These are phyloP conservation scores for Arthrobotrys megalospora DNA, from an alignment of 2,329 filamentous ascomycete species.

Conservation along the genomic window DNA sequence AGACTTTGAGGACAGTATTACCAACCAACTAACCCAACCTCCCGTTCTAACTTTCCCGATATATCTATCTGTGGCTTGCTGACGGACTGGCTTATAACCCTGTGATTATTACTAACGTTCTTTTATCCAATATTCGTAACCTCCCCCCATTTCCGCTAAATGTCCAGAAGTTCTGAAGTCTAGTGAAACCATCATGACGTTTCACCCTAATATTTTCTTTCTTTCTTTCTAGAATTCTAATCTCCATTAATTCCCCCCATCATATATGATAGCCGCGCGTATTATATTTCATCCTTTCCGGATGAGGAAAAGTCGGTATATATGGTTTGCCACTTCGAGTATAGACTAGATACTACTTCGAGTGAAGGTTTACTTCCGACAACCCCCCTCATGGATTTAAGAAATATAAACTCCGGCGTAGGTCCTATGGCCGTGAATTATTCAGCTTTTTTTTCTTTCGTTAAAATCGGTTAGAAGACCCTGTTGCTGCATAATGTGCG, in stretches of 20 bases:
- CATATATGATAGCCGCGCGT: too few species aligned
- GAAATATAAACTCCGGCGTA: constrained; percentile 9
- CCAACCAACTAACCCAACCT: background rate
- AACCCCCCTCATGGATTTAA: background rate
- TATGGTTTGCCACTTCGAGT: background rate
- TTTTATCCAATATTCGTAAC: background rate
- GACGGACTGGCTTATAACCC: background rate
- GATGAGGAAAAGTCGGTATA: background rate
- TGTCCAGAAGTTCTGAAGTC: background rate
- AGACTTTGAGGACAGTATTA: background rate
- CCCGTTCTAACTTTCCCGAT: background rate
- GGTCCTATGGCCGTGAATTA: constrained; percentile 45
- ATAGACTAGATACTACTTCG: background rate
- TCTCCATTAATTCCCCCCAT: constrained; percentile 21
- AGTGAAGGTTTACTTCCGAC: background rate
- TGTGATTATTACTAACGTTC: background rate
- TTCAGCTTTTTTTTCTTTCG: background rate
- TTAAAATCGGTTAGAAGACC: too few species aligned
- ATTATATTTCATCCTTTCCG: background rate
- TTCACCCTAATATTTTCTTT: background rate
- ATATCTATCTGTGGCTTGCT: background rate
- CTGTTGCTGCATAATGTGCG: too few species aligned
- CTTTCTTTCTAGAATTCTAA: too few species aligned
- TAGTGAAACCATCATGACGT: constrained; percentile 6
- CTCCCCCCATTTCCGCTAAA: background rate